A percentile compares a stretch with the other conserved stretches of the same genome.
Evolutionary conservation across 306 rosid species (phyloP).

Genomic region (Lathyrus aphaca): DNA sequence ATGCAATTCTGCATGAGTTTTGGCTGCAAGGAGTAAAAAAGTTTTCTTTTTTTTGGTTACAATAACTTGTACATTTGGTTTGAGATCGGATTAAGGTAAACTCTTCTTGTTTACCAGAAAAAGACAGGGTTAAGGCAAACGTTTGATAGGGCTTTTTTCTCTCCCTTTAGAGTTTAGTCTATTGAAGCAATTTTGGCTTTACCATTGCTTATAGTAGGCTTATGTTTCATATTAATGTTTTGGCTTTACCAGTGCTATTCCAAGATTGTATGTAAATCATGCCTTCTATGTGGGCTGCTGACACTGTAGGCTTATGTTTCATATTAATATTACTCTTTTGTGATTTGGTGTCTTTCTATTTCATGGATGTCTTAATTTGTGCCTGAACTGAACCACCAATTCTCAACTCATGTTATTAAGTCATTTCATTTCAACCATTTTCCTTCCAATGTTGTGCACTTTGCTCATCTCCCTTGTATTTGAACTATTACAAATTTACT

Average conservation of each 20-base stretch:
- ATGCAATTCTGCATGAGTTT: background rate
- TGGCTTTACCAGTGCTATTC: constrained; percentile 12
- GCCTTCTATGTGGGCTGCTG: background rate
- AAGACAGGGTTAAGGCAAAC: background rate
- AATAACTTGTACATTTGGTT: constrained; percentile 13
- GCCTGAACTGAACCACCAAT: background rate
- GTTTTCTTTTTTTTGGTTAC: background rate
- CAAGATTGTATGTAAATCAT: background rate
- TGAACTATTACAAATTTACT: constrained; percentile 9
- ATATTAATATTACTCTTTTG: background rate
- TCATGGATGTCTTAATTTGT: constrained; percentile 15
- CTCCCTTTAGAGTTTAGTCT: background rate
- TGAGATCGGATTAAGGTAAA: constrained; percentile 2
- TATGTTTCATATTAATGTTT: too few relatives aligned
- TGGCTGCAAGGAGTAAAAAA: constrained; percentile 22
- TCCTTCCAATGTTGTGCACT: background rate
- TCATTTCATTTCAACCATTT: background rate
- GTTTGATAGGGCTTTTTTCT: background rate
- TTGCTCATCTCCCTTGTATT: constrained; percentile 8
- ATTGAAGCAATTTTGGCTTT: background rate
- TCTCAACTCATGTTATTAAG: constrained; percentile 12
- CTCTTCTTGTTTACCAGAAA: background rate
- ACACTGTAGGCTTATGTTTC: background rate
- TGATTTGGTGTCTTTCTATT: constrained; percentile 3
- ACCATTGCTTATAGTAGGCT: background rate